Evolutionary conservation across 2,329 filamentous ascomycete species (phyloP).

Genomic region (Pseudogymnoascus pannorum): DNA sequence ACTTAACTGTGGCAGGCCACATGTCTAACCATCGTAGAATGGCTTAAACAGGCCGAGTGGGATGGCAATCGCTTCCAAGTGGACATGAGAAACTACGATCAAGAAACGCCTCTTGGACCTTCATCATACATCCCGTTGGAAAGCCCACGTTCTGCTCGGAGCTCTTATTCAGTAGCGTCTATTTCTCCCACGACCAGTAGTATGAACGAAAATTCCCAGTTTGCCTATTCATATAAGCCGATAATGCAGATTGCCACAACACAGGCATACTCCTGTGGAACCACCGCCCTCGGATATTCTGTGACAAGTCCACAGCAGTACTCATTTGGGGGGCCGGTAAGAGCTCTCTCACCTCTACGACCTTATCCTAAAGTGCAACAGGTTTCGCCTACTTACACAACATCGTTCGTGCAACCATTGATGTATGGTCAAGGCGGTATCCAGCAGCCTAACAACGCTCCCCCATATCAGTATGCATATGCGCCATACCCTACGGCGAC

Average conservation of each 20-base stretch:
- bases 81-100: slow-evolving; percentile 4
- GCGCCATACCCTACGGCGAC: not conserved
- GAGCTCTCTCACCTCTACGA: not conserved
- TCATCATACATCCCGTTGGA: not conserved
- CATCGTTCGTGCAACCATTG: slow-evolving; percentile 2
- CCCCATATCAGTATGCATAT: slow-evolving; percentile 6
- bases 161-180: not conserved
- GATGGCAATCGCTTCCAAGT: slow-evolving; percentile 1
- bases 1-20: not conserved
- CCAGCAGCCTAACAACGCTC: not conserved
- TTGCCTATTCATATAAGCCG: slow-evolving; percentile 1
- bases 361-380: not conserved
- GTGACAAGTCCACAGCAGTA: not conserved
- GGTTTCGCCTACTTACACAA: slow-evolving; percentile 3
- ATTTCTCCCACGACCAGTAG: slow-evolving; percentile 6
- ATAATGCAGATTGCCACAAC: slow-evolving; percentile 6
- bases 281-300: not conserved
- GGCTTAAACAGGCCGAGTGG: slow-evolving; percentile 3
- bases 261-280: not conserved
- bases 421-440: slow-evolving; percentile 4
- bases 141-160: not conserved
- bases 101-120: not conserved
- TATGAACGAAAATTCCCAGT: slow-evolving; percentile 3
- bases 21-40: not conserved
- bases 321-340: not conserved